Conservation (phyloP, 352 stramenopile species). For the Globisporangium ultimum region DNA sequence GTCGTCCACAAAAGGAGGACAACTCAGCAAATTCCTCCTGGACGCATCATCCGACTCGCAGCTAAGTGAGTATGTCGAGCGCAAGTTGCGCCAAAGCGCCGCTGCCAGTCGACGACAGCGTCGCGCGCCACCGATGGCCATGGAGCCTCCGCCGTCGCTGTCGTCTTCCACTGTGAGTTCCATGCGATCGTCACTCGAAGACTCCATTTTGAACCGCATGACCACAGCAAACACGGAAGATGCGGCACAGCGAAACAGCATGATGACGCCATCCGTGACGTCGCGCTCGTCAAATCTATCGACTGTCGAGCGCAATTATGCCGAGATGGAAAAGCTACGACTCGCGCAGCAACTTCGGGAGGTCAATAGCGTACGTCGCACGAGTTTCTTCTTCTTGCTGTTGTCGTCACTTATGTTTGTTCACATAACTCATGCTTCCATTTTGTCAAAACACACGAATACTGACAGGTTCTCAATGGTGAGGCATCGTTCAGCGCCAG, state of each 20-base stretch:
- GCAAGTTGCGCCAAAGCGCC: slow-evolving; percentile 41
- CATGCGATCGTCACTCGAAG: slow-evolving; percentile 20
- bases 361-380: slow-evolving; percentile 54
- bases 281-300: slow-evolving; percentile 19
- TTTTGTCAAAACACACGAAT: background rate
- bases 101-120: slow-evolving; percentile 1
- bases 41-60: slow-evolving; percentile 54
- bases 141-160: slow-evolving; percentile 44
- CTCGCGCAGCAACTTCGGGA: slow-evolving; percentile 65
- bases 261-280: too few relatives aligned
- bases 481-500: slow-evolving; percentile 48
- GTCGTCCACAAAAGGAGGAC: slow-evolving; percentile 14
- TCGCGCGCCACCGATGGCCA: slow-evolving; percentile 13
- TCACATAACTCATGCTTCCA: background rate
- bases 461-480: slow-evolving; percentile 50
- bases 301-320: slow-evolving; percentile 45
- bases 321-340: slow-evolving; percentile 57
- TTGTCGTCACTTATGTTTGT: too few relatives aligned
- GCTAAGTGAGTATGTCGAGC: slow-evolving; percentile 62
- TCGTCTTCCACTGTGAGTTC: slow-evolving; percentile 28
- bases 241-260: slow-evolving; percentile 6
- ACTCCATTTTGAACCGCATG: slow-evolving; percentile 29
- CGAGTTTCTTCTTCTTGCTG: background rate
- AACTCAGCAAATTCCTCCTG: slow-evolving; percentile 40
- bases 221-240: background rate